These are phyloP conservation scores for Hemileccinum impolitum DNA, from an alignment of 768 basidiomycete genomes.

Conservation along the genomic window DNA sequence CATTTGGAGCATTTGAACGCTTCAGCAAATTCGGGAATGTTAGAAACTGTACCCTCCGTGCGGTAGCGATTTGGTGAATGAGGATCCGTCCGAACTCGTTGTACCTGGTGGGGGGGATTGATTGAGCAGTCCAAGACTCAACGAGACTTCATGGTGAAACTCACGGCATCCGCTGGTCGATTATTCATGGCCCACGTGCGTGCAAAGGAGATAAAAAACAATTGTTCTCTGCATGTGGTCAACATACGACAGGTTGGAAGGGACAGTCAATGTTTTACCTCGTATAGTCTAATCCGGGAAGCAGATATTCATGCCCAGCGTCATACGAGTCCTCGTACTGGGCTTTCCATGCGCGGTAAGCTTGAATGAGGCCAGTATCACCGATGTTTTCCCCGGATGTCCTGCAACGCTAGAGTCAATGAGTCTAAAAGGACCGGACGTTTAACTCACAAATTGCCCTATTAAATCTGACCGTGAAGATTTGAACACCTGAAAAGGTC, in stretches of 20 bases:
- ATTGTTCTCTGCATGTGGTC: constrained; percentile 65
- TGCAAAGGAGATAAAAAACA: constrained; percentile 91
- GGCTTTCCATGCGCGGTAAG: constrained; percentile 88
- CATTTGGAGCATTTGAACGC: constrained; percentile 80
- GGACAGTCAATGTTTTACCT: constrained; percentile 39
- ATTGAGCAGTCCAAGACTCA: background rate
- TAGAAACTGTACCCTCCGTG: constrained; percentile 81
- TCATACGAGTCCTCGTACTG: constrained; percentile 60
- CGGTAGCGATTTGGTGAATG: constrained; percentile 81
- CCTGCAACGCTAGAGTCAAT: constrained; percentile 36
- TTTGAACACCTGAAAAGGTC: background rate
- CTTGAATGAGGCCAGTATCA: constrained; percentile 79
- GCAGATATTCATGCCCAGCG: constrained; percentile 62
- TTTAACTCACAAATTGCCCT: constrained; percentile 73
- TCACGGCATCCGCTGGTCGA: constrained; percentile 72
- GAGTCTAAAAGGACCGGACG: background rate
- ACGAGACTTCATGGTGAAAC: constrained; percentile 19
- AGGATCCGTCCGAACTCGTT: constrained; percentile 81
- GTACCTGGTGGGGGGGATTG: constrained; percentile 43
- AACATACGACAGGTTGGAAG: background rate
- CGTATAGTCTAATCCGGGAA: constrained; percentile 79
- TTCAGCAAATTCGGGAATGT: constrained; percentile 84
- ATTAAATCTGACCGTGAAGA: constrained; percentile 1
- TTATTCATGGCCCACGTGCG: constrained; percentile 84
- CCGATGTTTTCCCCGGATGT: constrained; percentile 93